Base-by-base conservation (phyloP, 2,329 filamentous ascomycete species). In the Kalmusia sp. region DNA sequence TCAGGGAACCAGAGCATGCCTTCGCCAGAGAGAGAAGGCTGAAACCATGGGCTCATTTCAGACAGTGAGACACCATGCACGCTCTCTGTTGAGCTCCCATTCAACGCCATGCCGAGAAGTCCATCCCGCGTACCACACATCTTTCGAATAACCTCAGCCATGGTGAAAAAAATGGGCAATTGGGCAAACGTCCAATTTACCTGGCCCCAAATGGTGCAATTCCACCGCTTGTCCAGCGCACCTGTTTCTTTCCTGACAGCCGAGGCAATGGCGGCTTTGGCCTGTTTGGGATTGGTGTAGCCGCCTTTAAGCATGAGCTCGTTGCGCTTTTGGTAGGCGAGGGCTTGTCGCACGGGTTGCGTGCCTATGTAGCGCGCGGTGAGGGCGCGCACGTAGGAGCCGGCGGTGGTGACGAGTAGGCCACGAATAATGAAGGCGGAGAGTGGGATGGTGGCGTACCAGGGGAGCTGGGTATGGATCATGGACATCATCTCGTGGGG, bases 1-100 rank as follows among this genome's bases (percentile, higher is more conserved):
- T 87, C 77, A 1, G 80, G 77, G 51, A 87, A 86, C 85, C 85
- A 88, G 2, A 85, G 73, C 3, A 80, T 77, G n/a, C 85, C 85
- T 70, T 86, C 85, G 6, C 67, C 77, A 4, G 79, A 77, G 14
- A 88, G 70, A 4, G 79, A 77, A 3, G 79, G 78, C 58, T 85
- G 81, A 27, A 80, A 68, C 63, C 68, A 73, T 6, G 51, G 49
- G 39, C 57, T 68, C 3, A 51, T 41, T 14, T 43, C 25, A 3
- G 51, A 46, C 24, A 57, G 14, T 4, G 51, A 34, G 1, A 55
- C 22, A n/a, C 58, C 53, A 30, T 55, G 59, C 7, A 49, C 45
- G 14, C 53, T 45, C 12, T 49, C 34, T 4, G 45, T 24, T 14
- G 34, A 48, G 15, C 25, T 17, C 33, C 34, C 52, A 11, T 61